Percentiles rank a stretch among this genome's conserved stretches.
Conservation (phyloP, 2,329 filamentous ascomycete genomes). For the Verticillium nubilum region DNA sequence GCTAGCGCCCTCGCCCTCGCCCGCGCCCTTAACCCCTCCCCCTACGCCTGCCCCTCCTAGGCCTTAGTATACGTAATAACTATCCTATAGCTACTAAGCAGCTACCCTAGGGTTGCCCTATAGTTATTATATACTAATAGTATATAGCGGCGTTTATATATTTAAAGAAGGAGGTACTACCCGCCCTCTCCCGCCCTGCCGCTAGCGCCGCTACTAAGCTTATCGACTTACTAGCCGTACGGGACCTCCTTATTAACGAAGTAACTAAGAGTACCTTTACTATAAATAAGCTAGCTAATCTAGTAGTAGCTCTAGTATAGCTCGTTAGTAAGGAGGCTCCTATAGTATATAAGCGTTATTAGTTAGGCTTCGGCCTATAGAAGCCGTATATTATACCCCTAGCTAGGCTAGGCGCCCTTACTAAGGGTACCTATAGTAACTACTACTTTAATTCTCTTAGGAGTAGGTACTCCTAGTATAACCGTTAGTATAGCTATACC, state of each 20-base stretch:
- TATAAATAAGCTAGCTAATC: background rate
- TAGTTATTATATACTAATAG: too few species aligned
- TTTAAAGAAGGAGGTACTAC: too few species aligned
- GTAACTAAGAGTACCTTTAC: background rate
- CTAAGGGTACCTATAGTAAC: background rate
- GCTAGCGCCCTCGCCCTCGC: too few species aligned
- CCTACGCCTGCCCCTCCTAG: too few species aligned
- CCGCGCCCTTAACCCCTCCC: too few species aligned
- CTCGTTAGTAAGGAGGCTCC: background rate
- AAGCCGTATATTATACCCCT: background rate
- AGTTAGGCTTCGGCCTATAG: background rate
- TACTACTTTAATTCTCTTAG: background rate
- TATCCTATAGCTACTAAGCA: too few species aligned
- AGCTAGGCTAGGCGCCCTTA: background rate
- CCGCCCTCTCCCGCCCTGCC: background rate
- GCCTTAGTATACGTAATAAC: too few species aligned
- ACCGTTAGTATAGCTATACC: background rate
- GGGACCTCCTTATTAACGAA: background rate
- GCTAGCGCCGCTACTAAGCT: background rate
- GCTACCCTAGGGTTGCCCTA: too few species aligned
- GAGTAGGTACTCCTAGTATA: background rate
- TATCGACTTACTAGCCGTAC: background rate
- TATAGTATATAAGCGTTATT: background rate
- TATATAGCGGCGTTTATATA: too few species aligned
- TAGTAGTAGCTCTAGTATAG: background rate